A percentile compares a stretch with the other conserved stretches of the same genome.
Conservation (phyloP, 2,329 filamentous ascomycete genomes). For the Diaporthe amygdali region DNA sequence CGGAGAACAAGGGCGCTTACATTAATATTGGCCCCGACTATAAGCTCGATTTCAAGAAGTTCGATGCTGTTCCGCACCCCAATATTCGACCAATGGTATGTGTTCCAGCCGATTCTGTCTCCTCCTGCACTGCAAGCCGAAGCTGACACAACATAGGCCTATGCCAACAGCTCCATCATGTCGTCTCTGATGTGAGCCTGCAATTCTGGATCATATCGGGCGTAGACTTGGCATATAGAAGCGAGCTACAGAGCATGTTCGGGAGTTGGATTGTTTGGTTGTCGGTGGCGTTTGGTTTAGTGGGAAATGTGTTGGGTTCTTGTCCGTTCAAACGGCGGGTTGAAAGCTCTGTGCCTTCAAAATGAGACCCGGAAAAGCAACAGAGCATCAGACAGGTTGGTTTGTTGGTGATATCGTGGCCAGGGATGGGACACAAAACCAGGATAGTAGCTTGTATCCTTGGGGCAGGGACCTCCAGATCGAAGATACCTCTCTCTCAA, state of each 20-base stretch:
- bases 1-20: constrained; percentile 97
- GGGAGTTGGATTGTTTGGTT: constrained; percentile 22
- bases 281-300: constrained; percentile 23
- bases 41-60: constrained; percentile 90
- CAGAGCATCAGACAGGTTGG: constrained; percentile 6
- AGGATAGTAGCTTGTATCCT: constrained; percentile 18
- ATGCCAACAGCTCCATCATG: constrained; percentile 83
- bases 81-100: constrained; percentile 89
- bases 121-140: background rate
- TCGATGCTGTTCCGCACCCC: constrained; percentile 95
- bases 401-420: background rate
- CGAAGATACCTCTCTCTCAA: background rate
- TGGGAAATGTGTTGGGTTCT: background rate
- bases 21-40: constrained; percentile 95
- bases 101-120: background rate
- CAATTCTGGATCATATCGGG: constrained; percentile 11
- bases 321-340: background rate
- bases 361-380: background rate
- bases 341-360: constrained; percentile 14
- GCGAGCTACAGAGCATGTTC: constrained; percentile 24
- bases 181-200: constrained; percentile 71
- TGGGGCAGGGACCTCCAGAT: background rate
- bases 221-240: constrained; percentile 21
- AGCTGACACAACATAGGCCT: constrained; percentile 62
- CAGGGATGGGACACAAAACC: background rate